These are phyloP conservation scores for Hypoxylon sp. DNA, from an alignment of 2,329 filamentous ascomycete genomes.

Conservation along the genomic window DNA sequence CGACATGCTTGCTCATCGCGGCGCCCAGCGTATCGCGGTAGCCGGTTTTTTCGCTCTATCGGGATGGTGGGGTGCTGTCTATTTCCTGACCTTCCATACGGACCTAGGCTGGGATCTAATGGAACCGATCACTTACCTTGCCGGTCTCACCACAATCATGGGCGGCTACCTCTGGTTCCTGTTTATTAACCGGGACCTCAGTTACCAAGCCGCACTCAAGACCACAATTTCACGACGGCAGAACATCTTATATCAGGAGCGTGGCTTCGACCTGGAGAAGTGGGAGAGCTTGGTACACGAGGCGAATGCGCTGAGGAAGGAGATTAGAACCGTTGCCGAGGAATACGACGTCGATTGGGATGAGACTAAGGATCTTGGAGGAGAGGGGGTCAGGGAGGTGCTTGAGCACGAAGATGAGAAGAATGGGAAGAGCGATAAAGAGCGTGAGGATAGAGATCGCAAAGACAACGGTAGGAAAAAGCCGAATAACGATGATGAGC, in stretches of 20 bases:
- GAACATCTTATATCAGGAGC: constrained; percentile 79
- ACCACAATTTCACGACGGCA: constrained; percentile 86
- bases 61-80: constrained; percentile 87
- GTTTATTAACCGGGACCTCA: constrained; percentile 91
- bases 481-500: constrained; percentile 43
- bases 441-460: constrained; percentile 57
- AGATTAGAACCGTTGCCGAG: constrained; percentile 84
- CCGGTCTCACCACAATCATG: constrained; percentile 87
- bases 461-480: constrained; percentile 53
- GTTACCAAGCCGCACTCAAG: constrained; percentile 88
- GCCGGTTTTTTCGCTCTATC: constrained; percentile 81
- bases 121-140: constrained; percentile 91
- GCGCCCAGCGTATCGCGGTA: constrained; percentile 84
- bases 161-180: constrained; percentile 94
- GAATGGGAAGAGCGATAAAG: constrained; percentile 58
- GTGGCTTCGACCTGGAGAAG: constrained; percentile 80
- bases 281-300: constrained; percentile 88
- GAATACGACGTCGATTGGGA: constrained; percentile 96
- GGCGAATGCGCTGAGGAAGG: constrained; percentile 80
- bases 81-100: constrained; percentile 79
- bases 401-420: constrained; percentile 67
- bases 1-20: constrained; percentile 81
- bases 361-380: constrained; percentile 79
- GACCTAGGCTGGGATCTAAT: constrained; percentile 91
- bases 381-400: constrained; percentile 73